Conservation (phyloP, 768 basidiomycete genomes). For the Scleroderma bovista region DNA sequence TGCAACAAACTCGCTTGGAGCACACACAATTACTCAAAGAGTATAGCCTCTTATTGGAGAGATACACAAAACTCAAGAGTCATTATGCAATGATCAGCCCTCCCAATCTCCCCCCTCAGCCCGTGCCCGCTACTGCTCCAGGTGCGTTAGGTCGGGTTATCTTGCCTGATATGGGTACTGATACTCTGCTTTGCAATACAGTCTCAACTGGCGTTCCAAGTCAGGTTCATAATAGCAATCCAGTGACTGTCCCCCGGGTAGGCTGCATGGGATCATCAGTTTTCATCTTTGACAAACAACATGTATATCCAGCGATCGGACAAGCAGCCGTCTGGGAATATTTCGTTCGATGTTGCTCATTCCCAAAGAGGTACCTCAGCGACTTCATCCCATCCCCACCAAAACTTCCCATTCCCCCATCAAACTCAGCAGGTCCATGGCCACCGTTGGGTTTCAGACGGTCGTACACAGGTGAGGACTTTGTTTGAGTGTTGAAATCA, state of each 20-base stretch:
- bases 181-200: not conserved
- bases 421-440: not conserved
- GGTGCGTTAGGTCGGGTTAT: slow-evolving; percentile 2
- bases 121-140: not conserved
- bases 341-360: not conserved
- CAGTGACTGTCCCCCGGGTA: not conserved
- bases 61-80: slow-evolving; percentile 14
- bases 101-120: slow-evolving; percentile 3
- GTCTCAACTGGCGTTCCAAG: slow-evolving; percentile 1
- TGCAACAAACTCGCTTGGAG: slow-evolving; percentile 13
- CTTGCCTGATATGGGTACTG: too few species aligned
- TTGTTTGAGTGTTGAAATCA: not conserved
- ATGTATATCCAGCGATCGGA: not conserved
- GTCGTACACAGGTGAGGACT: not conserved
- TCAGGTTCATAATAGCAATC: not conserved
- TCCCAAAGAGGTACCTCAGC: not conserved
- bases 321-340: not conserved
- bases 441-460: not conserved
- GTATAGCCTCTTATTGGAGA: slow-evolving; percentile 14
- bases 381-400: not conserved
- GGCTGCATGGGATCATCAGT: not conserved
- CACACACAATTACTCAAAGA: slow-evolving; percentile 18
- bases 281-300: not conserved
- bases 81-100: slow-evolving; percentile 2
- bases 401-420: not conserved